Evolutionary conservation across 306 rosid genomes (phyloP), one percentile per base, ranked within the genome.

Genomic region (Quercus agrifolia): DNA sequence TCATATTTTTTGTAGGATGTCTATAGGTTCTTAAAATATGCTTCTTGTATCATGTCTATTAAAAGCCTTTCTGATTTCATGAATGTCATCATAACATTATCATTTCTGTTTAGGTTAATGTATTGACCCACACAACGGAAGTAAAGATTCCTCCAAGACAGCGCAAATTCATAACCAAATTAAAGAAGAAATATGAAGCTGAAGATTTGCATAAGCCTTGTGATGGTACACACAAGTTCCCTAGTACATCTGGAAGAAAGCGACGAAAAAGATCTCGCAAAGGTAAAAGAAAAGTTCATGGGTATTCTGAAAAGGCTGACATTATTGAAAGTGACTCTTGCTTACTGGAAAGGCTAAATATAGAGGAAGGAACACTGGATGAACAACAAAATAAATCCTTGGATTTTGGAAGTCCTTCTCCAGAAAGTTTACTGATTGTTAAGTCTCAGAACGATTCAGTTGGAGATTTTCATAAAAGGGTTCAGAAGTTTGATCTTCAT

Each of bases 41-140:
- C 46, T 66, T 31, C 49, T 31, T 18, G 13, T 5, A 31, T 30
- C 25, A 66, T 17, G 71, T 66, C 71, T 17, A 5, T 31, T 7
- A 15, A 28, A 63, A 63, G 30, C 38, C 20, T 63, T 63, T 63
- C 9, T 63, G 70, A 25, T 59, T 63, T 63, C 18, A 63, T 67
- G 44, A 35, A 31, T 67, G 20, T n/a, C 52, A 79, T 79, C 31
- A 38, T 63, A 31, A 54, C 41, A n/a, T 23, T 28, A 21, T 78
- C 21, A 78, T 74, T 80, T 46, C 38, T 80, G 56, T 73, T 80
- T 87, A 90, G 93, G 93, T 90, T 81, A 90, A 90, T 82, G 86
- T 90, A 74, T 84, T 90, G 86, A 85, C 83, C 3, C 91, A 90
- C 76, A 70, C 91, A 70, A 78, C 84, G 4, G 90, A 87, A 79